These are phyloP conservation scores for Diplodia seriata DNA, from an alignment of 2,329 filamentous ascomycete genomes.

Conservation along the genomic window DNA sequence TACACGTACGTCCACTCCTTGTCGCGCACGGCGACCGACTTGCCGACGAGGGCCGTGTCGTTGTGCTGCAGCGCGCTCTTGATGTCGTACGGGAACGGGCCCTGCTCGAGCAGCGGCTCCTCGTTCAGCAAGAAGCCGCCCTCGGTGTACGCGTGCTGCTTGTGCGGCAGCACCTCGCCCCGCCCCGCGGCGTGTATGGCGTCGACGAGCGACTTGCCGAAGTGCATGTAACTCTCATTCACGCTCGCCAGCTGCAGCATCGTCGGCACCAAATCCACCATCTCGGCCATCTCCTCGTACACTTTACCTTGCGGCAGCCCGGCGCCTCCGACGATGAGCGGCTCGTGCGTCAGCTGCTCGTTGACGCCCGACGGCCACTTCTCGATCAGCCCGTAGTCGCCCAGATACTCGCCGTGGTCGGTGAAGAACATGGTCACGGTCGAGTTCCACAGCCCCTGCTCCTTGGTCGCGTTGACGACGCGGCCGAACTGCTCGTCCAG, in stretches of 20 bases:
- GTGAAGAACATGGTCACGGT: slow-evolving; percentile 56
- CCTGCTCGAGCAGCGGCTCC: slow-evolving; percentile 55
- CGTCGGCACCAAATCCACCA: slow-evolving; percentile 57
- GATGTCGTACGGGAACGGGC: slow-evolving; percentile 56
- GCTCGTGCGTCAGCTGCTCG: slow-evolving; percentile 53
- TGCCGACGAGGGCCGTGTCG: slow-evolving; percentile 53
- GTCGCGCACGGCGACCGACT: slow-evolving; percentile 50
- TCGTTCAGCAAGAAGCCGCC: slow-evolving; percentile 55
- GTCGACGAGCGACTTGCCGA: slow-evolving; percentile 48
- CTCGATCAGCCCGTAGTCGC: slow-evolving; percentile 57
- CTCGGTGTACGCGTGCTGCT: slow-evolving; percentile 54
- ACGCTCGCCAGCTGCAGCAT: slow-evolving; percentile 51
- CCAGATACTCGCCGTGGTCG: slow-evolving; percentile 57
- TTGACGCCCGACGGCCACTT: slow-evolving; percentile 55
- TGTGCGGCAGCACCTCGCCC: slow-evolving; percentile 40
- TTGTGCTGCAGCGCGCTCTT: slow-evolving; percentile 56
- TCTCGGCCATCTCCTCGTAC: slow-evolving; percentile 50
- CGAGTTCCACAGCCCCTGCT: slow-evolving; percentile 47
- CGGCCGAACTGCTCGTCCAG: slow-evolving; percentile 57
- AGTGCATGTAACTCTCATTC: slow-evolving; percentile 51
- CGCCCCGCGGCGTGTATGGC: slow-evolving; percentile 36
- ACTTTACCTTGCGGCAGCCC: slow-evolving; percentile 49
- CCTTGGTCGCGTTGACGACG: slow-evolving; percentile 47
- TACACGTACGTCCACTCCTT: slow-evolving; percentile 55
- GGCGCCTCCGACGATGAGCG: slow-evolving; percentile 53